Percentiles rank a stretch among this genome's conserved stretches.
phyloP scores from a whole-genome alignment of 2,329 filamentous ascomycete genomes.

The Bipolaris cookei region DNA sequence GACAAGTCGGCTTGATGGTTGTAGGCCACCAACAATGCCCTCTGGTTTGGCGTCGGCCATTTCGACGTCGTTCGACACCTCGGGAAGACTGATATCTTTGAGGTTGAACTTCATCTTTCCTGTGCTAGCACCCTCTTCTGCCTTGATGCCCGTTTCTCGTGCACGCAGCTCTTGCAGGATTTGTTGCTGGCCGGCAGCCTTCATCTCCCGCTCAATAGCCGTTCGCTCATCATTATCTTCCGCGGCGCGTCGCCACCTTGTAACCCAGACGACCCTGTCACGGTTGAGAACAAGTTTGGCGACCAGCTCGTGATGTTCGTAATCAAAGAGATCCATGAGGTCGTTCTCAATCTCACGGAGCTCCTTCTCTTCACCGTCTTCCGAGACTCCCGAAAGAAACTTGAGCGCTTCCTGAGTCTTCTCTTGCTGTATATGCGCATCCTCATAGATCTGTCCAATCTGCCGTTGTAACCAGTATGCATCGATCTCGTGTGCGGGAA shows the following conservation, averaged over 20 bases:
- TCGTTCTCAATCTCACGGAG: slow-evolving; percentile 97
- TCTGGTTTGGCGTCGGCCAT: slow-evolving; percentile 52
- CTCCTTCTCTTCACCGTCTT: slow-evolving; percentile 80
- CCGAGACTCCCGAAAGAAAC: slow-evolving; percentile 78
- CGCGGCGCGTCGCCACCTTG: slow-evolving; percentile 81
- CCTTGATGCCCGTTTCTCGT: slow-evolving; percentile 65
- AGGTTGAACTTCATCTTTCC: slow-evolving; percentile 82
- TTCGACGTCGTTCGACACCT: slow-evolving; percentile 57
- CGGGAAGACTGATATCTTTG: slow-evolving; percentile 85
- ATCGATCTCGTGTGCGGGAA: slow-evolving; percentile 89
- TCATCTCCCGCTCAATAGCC: slow-evolving; percentile 88
- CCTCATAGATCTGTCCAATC: slow-evolving; percentile 84
- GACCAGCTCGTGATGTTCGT: slow-evolving; percentile 92
- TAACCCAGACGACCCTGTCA: slow-evolving; percentile 95
- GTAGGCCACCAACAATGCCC: slow-evolving; percentile 76
- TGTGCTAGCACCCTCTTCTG: slow-evolving; percentile 61
- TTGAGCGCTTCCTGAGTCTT: slow-evolving; percentile 86
- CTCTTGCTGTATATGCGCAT: slow-evolving; percentile 90
- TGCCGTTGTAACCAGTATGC: slow-evolving; percentile 97
- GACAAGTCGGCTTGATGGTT: slow-evolving; percentile 85
- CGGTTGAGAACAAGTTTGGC: slow-evolving; percentile 89
- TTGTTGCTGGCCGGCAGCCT: slow-evolving; percentile 81
- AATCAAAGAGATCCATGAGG: slow-evolving; percentile 97
- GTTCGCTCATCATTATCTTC: slow-evolving; percentile 74
- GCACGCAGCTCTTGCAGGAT: slow-evolving; percentile 89